phyloP scores from a whole-genome alignment of 331 rosid genomes.

The Erythrophleum ivorense region DNA sequence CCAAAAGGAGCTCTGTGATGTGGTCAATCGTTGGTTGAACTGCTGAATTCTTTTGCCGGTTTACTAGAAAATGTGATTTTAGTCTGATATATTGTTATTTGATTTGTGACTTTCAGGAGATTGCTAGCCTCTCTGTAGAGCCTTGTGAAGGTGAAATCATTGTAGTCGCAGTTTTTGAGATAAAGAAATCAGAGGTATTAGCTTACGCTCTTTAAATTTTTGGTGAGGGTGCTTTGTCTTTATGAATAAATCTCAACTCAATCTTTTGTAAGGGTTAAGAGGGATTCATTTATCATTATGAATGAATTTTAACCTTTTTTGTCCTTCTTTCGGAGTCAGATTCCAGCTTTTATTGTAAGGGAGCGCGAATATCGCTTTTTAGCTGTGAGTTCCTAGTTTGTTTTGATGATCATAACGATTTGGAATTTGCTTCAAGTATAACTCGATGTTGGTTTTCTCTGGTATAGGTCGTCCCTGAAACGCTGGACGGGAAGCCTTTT shows the following conservation, averaged over 20 bases:
- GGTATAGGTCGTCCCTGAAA: slow-evolving; percentile 66
- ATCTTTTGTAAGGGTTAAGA: background rate
- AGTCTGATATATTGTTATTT: background rate
- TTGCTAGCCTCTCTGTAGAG: slow-evolving; percentile 79
- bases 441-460: slow-evolving; percentile 15
- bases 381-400: slow-evolving; percentile 57
- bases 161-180: slow-evolving; percentile 69
- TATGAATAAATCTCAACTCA: background rate
- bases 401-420: background rate
- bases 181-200: slow-evolving; percentile 73
- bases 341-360: slow-evolving; percentile 80
- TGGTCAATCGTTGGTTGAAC: background rate
- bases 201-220: background rate
- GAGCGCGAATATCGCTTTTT: slow-evolving; percentile 80
- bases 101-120: slow-evolving; percentile 57
- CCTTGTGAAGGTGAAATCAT: slow-evolving; percentile 77
- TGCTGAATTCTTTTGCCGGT: background rate
- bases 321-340: slow-evolving; percentile 47
- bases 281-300: background rate
- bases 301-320: background rate
- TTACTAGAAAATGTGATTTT: background rate
- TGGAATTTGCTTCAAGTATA: slow-evolving; percentile 16
- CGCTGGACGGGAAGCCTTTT: slow-evolving; percentile 69
- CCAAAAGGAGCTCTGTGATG: background rate
- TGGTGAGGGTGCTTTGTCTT: background rate